Evolutionary conservation across 2,329 filamentous ascomycete genomes (phyloP).

Genomic region (Ophiostoma perfectum): DNA sequence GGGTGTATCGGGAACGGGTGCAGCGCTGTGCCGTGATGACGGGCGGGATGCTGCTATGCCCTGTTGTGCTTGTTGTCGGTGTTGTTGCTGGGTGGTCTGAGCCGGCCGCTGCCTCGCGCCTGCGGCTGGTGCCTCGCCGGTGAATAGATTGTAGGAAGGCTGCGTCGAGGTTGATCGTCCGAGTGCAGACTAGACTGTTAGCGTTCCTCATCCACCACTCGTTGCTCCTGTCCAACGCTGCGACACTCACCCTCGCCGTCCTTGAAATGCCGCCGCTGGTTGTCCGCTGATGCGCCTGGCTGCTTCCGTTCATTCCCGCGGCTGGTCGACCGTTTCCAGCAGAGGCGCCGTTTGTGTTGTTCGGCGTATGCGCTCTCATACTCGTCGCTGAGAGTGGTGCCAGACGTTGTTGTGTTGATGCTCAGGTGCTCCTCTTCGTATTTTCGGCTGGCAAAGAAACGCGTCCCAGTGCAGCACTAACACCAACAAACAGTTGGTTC

Average conservation of each 20-base stretch:
- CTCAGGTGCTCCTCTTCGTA: not conserved
- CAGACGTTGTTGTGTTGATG: not conserved
- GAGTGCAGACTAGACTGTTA: constrained; percentile 5
- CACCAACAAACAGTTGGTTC: constrained; percentile 10
- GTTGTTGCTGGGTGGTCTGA: constrained; percentile 9
- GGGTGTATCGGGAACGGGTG: constrained; percentile 25
- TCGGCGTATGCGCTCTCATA: not conserved
- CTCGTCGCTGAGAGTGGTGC: not conserved
- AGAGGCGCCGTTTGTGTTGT: constrained; percentile 28
- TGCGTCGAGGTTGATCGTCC: constrained; percentile 30
- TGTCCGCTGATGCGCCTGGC: constrained; percentile 27
- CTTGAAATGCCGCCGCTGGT: constrained; percentile 26
- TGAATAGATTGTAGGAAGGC: constrained; percentile 38
- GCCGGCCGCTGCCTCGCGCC: constrained; percentile 1
- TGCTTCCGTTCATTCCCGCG: constrained; percentile 26
- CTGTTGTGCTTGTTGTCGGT: constrained; percentile 16
- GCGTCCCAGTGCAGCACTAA: constrained; percentile 17
- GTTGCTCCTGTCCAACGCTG: too few relatives aligned
- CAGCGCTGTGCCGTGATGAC: constrained; percentile 27
- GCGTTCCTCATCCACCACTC: not conserved
- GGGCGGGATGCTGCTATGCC: constrained; percentile 24
- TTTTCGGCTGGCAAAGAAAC: constrained; percentile 7
- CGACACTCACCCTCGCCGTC: not conserved
- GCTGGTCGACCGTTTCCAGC: constrained; percentile 25
- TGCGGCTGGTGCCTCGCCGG: constrained; percentile 31